phyloP scores from a whole-genome alignment of 148 eudicot species.

The Silene latifolia region DNA sequence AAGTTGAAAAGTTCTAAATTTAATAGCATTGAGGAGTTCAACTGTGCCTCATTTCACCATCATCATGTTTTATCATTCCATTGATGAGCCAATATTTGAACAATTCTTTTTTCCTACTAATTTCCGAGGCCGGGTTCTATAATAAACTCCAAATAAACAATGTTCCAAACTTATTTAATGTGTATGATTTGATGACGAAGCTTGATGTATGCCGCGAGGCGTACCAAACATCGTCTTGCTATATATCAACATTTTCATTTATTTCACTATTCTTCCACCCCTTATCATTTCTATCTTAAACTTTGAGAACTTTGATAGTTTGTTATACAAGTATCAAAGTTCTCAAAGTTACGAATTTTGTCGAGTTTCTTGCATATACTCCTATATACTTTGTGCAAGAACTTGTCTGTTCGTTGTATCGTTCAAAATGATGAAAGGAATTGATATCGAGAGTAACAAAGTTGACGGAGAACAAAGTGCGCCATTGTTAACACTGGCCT shows the following conservation, averaged over 20 bases:
- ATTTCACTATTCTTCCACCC: background rate
- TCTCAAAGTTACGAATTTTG: slow-evolving; percentile 8
- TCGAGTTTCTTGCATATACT: background rate
- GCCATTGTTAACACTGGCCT: slow-evolving; percentile 40
- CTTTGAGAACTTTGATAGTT: slow-evolving; percentile 21
- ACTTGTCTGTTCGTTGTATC: background rate
- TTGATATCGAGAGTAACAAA: slow-evolving; percentile 20
- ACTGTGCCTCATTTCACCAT: background rate
- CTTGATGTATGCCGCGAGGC: slow-evolving; percentile 27
- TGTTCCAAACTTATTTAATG: background rate
- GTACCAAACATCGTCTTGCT: background rate
- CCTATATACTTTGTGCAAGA: background rate
- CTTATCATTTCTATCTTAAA: background rate
- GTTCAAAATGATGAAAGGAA: slow-evolving; percentile 8
- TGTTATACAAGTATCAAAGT: background rate
- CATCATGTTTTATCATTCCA: slow-evolving; percentile 11
- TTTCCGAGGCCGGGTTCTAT: background rate
- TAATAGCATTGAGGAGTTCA: background rate
- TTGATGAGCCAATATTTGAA: slow-evolving; percentile 19
- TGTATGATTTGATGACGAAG: slow-evolving; percentile 13
- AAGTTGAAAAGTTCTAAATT: background rate
- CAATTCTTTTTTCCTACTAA: background rate
- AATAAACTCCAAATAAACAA: too few relatives aligned
- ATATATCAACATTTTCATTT: background rate
- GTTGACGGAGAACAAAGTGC: slow-evolving; percentile 27